Evolutionary conservation across 805 yeast species (phyloP).

Genomic region (Sugiyamaella mastotermitis): DNA sequence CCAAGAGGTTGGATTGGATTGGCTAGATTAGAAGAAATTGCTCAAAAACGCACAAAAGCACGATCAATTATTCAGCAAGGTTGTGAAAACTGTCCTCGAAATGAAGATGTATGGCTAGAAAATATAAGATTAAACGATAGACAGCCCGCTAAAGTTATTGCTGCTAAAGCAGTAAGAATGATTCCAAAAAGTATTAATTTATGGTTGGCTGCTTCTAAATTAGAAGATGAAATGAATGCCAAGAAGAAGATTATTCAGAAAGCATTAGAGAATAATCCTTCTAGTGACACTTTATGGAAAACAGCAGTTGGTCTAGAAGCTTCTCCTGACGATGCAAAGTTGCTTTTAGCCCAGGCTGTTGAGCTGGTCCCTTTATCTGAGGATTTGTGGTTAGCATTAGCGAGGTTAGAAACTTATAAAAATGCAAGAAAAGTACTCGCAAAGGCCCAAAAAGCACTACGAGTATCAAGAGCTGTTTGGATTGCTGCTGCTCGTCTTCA

Average conservation of each 20-base stretch:
- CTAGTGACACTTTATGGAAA: conserved; percentile 60
- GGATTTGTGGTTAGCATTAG: conserved; percentile 58
- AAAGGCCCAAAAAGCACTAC: conserved; percentile 51
- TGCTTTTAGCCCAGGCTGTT: conserved; percentile 58
- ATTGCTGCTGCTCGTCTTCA: conserved; percentile 64
- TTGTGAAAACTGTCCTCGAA: conserved; percentile 57
- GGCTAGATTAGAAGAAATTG: conserved; percentile 69
- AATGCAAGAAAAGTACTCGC: conserved; percentile 53
- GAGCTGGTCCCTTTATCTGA: conserved; percentile 61
- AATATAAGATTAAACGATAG: conserved; percentile 54
- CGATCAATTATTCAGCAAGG: conserved; percentile 64
- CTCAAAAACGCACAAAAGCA: conserved; percentile 52
- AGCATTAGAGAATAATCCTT: conserved; percentile 63
- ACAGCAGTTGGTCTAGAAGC: conserved; percentile 55
- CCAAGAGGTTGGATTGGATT: conserved; percentile 83
- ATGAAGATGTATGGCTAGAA: conserved; percentile 79
- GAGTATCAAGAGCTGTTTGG: conserved; percentile 54
- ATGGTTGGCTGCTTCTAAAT: conserved; percentile 67
- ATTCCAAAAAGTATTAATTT: conserved; percentile 52
- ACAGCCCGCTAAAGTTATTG: conserved; percentile 50
- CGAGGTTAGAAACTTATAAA: conserved; percentile 37
- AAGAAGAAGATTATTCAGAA: conserved; percentile 58
- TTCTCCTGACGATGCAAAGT: conserved; percentile 41
- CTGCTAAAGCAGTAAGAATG: conserved; percentile 57
- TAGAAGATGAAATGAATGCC: conserved; percentile 53